phyloP scores from a whole-genome alignment of 2,329 filamentous ascomycete genomes.

The Aspergillus felis region DNA sequence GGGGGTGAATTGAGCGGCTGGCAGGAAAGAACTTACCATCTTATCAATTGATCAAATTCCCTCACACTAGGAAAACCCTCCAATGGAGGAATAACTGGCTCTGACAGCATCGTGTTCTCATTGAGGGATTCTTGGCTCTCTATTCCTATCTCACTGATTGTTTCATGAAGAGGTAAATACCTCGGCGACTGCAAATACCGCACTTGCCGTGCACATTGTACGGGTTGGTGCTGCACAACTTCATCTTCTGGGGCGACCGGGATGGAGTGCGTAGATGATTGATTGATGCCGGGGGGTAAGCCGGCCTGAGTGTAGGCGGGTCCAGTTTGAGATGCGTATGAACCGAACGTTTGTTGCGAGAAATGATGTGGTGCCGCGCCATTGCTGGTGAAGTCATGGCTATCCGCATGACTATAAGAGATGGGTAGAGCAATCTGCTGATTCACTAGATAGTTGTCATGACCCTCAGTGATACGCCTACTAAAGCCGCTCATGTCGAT shows the following conservation, averaged over 20 bases:
- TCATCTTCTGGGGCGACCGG: constrained; percentile 32
- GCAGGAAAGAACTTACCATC: constrained; percentile 31
- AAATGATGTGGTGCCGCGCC: constrained; percentile 30
- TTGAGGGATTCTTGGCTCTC: constrained; percentile 45
- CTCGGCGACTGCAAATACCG: constrained; percentile 30
- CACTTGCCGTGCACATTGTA: constrained; percentile 30
- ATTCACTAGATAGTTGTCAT: constrained; percentile 31
- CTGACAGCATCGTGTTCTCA: constrained; percentile 41
- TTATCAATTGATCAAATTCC: constrained; percentile 45
- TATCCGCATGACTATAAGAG: constrained; percentile 28
- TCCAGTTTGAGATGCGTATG: constrained; percentile 36
- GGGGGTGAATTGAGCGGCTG: neutral
- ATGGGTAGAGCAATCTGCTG: constrained; percentile 30
- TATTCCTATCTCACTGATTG: constrained; percentile 34
- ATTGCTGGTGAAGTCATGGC: constrained; percentile 27
- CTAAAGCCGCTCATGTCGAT: constrained; percentile 37
- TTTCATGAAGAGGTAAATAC: constrained; percentile 35
- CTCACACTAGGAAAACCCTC: constrained; percentile 45
- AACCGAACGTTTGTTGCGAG: constrained; percentile 31
- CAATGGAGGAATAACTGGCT: constrained; percentile 40
- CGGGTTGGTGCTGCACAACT: constrained; percentile 29
- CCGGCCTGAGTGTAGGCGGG: constrained; percentile 32
- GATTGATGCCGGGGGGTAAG: constrained; percentile 27
- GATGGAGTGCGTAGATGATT: constrained; percentile 29
- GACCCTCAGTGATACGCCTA: constrained; percentile 35